A percentile compares a stretch with the other conserved stretches of the same genome.
Evolutionary conservation across 257 asterid genomes (phyloP).

Genomic region (Asclepias syriaca): DNA sequence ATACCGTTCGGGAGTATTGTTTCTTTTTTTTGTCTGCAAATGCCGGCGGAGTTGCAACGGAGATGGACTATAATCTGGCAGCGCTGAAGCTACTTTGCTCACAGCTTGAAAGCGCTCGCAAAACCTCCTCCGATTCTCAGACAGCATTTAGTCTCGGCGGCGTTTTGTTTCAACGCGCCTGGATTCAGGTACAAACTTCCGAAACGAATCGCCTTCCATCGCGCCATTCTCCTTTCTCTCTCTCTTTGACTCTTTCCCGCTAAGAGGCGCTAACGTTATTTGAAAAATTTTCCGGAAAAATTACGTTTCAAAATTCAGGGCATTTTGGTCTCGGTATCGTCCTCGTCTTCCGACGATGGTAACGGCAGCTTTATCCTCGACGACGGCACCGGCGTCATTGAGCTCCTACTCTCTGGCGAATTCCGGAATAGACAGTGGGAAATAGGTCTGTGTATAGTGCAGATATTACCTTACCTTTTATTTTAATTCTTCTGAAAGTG

Average conservation of each 20-base stretch:
- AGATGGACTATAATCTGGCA: conserved; percentile 73
- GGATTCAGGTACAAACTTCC: conserved; percentile 61
- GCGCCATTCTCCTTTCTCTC: neutral
- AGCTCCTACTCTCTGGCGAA: conserved; percentile 37
- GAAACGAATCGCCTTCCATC: neutral
- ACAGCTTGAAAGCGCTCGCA: conserved; percentile 50
- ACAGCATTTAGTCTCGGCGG: conserved; percentile 56
- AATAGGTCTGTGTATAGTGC: conserved; percentile 31
- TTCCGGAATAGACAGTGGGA: conserved; percentile 45
- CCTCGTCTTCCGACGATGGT: conserved; percentile 17
- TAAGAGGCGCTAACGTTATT: neutral
- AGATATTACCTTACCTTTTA: neutral
- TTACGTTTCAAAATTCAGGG: conserved; percentile 41
- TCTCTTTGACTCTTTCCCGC: neutral
- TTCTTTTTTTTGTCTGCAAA: neutral
- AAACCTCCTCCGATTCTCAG: conserved; percentile 29
- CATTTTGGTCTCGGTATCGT: conserved; percentile 46
- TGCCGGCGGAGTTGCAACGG: neutral
- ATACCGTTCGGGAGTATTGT: neutral
- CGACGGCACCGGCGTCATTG: conserved; percentile 70
- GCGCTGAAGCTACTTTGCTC: conserved; percentile 73
- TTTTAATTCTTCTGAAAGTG: neutral
- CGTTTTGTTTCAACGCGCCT: conserved; percentile 91
- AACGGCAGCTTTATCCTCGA: conserved; percentile 46
- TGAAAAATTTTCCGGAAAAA: neutral